A percentile compares a stretch with the other conserved stretches of the same genome.
These are phyloP conservation scores for Ogataea nitratoaversa DNA, from an alignment of 805 yeast genomes.

Conservation along the genomic window DNA sequence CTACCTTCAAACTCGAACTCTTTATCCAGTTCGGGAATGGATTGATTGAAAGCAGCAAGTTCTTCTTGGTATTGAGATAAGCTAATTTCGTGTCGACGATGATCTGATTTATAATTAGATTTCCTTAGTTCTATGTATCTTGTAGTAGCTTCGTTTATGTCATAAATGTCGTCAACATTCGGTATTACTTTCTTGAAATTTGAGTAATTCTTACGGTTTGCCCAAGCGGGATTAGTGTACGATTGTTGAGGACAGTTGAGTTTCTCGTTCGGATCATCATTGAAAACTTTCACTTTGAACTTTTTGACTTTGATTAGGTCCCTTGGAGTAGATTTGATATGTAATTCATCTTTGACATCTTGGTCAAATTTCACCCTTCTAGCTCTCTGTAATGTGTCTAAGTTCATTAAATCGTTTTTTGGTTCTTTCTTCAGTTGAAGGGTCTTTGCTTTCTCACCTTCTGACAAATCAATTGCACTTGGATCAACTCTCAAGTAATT, in stretches of 20 bases:
- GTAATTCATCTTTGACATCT: not conserved
- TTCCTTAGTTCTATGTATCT: constrained; percentile 11
- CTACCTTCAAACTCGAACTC: constrained; percentile 7
- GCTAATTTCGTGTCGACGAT: constrained; percentile 9
- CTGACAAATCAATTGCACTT: not conserved
- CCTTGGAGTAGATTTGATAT: not conserved
- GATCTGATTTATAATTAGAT: constrained; percentile 12
- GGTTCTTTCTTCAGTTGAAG: not conserved
- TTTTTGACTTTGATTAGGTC: not conserved
- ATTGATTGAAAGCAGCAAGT: not conserved
- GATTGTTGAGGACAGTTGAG: not conserved
- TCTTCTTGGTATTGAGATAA: constrained; percentile 3
- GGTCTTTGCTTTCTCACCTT: not conserved
- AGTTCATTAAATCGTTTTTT: not conserved
- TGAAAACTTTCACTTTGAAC: not conserved
- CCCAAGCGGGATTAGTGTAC: constrained; percentile 12
- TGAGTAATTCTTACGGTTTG: constrained; percentile 13
- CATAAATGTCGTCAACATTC: constrained; percentile 2
- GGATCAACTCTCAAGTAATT: not conserved
- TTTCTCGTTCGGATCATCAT: not conserved
- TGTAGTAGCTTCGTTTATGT: constrained; percentile 18
- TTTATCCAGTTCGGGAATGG: constrained; percentile 15
- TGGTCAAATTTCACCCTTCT: not conserved
- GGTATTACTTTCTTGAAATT: constrained; percentile 9
- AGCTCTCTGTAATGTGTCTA: not conserved